phyloP scores from a whole-genome alignment of 2,329 filamentous ascomycete genomes.

The Macroventuria anomochaeta region DNA sequence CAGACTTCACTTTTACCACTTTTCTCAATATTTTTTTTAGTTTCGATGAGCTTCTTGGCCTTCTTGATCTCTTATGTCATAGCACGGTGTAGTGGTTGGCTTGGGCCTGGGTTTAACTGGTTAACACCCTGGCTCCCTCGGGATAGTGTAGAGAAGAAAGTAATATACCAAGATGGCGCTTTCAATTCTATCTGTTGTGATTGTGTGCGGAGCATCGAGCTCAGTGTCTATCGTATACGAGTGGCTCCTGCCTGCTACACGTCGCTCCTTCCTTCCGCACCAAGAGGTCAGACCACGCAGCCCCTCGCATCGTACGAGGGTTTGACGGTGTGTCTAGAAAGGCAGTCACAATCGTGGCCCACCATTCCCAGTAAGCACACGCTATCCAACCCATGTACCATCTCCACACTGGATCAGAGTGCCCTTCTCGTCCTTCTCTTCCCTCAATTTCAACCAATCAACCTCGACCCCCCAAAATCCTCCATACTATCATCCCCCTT shows the following conservation, averaged over 20 bases:
- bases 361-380: background rate
- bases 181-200: background rate
- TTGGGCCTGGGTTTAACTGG: constrained; percentile 20
- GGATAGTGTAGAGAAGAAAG: constrained; percentile 37
- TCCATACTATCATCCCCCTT: constrained; percentile 43
- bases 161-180: constrained; percentile 26
- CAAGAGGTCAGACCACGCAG: background rate
- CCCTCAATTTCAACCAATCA: constrained; percentile 23
- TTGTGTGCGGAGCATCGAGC: too few relatives aligned
- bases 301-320: background rate
- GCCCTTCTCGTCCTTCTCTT: too few relatives aligned
- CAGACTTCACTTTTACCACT: constrained; percentile 31
- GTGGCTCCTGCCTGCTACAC: background rate
- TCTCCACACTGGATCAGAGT: background rate
- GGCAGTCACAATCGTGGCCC: background rate
- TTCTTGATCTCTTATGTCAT: constrained; percentile 40
- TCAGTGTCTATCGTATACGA: background rate
- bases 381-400: background rate
- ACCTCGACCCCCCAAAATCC: constrained; percentile 41
- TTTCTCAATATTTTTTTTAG: constrained; percentile 48
- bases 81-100: constrained; percentile 34
- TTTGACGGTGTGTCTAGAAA: background rate
- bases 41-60: constrained; percentile 37
- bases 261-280: constrained; percentile 1
- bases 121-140: constrained; percentile 22